Evolutionary conservation across 1,284 basidiomycete species (phyloP).

Genomic region (Singerocomus inundabilis): DNA sequence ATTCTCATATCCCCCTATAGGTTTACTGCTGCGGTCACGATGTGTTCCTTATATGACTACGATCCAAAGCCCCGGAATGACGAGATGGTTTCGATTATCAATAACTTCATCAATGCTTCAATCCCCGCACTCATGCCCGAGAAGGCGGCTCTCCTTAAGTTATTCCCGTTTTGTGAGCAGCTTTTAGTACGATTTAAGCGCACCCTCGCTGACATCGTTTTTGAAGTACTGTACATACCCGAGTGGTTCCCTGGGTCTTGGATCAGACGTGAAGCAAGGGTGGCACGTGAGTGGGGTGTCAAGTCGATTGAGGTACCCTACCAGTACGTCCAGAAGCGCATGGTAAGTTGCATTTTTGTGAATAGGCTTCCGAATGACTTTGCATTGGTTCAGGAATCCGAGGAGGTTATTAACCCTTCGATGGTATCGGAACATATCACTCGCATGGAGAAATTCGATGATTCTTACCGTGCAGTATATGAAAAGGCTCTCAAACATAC

Average conservation of each 20-base stretch:
- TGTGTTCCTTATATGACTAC: conserved; percentile 18
- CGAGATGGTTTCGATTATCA: conserved; percentile 11
- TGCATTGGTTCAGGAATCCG: not conserved
- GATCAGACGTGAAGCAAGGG: not conserved
- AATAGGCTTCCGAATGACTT: not conserved
- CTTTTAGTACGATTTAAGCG: not conserved
- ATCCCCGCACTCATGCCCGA: not conserved
- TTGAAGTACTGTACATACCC: conserved; percentile 15
- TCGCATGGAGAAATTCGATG: conserved; percentile 11
- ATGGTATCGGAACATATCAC: conserved; percentile 19
- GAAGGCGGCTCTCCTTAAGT: conserved; percentile 4
- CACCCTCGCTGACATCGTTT: not conserved
- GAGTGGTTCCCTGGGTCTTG: conserved; percentile 15
- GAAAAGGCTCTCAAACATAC: conserved; percentile 12
- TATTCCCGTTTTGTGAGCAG: conserved; percentile 19
- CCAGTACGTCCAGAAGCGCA: conserved; percentile 8
- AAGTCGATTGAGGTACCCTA: conserved; percentile 17
- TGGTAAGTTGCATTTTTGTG: conserved; percentile 3
- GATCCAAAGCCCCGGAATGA: conserved; percentile 11
- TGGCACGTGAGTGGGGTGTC: not conserved
- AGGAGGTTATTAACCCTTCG: not conserved
- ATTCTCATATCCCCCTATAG: not conserved
- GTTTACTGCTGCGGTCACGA: conserved; percentile 14
- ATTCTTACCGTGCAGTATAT: not conserved
- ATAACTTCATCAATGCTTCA: not conserved